phyloP scores from a whole-genome alignment of 106 monocot species.

The Dendrobium officinale region DNA sequence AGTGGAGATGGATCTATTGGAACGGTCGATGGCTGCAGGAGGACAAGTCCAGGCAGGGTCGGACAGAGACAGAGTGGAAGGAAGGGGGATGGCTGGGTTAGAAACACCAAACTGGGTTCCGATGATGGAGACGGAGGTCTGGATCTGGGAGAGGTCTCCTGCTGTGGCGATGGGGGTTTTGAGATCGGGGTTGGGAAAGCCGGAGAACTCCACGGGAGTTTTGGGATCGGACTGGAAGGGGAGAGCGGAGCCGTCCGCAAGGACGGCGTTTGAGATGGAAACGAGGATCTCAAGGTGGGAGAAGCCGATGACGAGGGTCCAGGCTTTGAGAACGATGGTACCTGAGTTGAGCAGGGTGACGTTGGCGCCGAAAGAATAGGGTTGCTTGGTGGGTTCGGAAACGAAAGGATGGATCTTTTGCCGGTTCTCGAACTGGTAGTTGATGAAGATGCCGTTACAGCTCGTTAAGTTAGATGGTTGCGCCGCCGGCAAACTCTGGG shows the following conservation, averaged over 20 bases:
- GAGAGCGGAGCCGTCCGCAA: conserved; percentile 46
- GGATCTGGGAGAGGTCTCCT: conserved; percentile 54
- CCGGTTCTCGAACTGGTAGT: conserved; percentile 12
- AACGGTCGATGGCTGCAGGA: background rate
- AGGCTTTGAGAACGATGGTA: conserved; percentile 8
- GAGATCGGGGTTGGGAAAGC: conserved; percentile 65
- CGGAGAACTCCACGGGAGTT: conserved; percentile 60
- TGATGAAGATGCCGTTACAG: conserved; percentile 24
- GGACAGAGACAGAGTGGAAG: conserved; percentile 30
- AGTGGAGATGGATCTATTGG: conserved; percentile 5
- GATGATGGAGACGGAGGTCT: conserved; percentile 36
- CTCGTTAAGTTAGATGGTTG: background rate
- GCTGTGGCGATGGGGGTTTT: conserved; percentile 86
- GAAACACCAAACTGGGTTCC: conserved; percentile 58
- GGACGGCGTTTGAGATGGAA: conserved; percentile 35
- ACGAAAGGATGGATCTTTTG: conserved; percentile 16
- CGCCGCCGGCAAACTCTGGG: background rate
- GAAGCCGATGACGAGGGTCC: conserved; percentile 20
- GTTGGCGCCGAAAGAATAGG: conserved; percentile 16
- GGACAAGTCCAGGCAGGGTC: conserved; percentile 54
- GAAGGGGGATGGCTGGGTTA: conserved; percentile 25
- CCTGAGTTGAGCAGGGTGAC: conserved; percentile 24
- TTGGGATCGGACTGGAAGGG: conserved; percentile 44
- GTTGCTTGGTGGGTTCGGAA: conserved; percentile 3
- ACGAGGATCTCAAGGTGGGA: conserved; percentile 65